Conservation (phyloP, 805 yeast species). For the Cyberlindnera xylosilytica region DNA sequence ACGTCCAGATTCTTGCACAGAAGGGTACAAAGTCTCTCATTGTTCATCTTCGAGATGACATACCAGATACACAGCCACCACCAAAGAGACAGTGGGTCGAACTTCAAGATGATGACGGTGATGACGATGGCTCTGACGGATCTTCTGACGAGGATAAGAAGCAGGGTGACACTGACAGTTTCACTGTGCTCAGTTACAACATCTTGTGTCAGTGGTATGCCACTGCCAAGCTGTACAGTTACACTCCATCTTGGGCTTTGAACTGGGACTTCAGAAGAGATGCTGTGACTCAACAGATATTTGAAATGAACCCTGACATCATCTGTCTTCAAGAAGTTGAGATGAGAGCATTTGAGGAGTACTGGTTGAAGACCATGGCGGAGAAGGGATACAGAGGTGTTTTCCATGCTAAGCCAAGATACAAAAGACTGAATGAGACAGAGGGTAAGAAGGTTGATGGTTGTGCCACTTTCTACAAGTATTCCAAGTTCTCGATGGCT, state of each 20-base stretch:
- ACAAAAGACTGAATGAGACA: slow-evolving; percentile 78
- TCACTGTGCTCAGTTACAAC: slow-evolving; percentile 84
- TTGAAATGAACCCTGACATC: slow-evolving; percentile 65
- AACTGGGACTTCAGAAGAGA: slow-evolving; percentile 89
- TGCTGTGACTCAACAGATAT: slow-evolving; percentile 68
- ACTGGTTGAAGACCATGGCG: slow-evolving; percentile 74
- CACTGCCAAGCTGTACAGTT: slow-evolving; percentile 85
- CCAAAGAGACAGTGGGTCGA: slow-evolving; percentile 81
- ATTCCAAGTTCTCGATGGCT: slow-evolving; percentile 62
- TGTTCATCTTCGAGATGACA: slow-evolving; percentile 75
- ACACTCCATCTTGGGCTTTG: slow-evolving; percentile 96
- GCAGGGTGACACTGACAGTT: slow-evolving; percentile 38
- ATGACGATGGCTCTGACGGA: slow-evolving; percentile 42
- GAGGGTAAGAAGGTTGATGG: slow-evolving; percentile 95
- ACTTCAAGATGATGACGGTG: slow-evolving; percentile 76
- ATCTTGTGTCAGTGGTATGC: slow-evolving; percentile 96
- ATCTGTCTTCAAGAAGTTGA: slow-evolving; percentile 96
- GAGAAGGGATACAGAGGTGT: slow-evolving; percentile 75
- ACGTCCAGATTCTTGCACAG: slow-evolving; percentile 67
- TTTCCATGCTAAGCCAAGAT: slow-evolving; percentile 86
- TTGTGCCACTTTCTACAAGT: slow-evolving; percentile 88
- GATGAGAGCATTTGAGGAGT: slow-evolving; percentile 77
- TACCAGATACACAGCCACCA: slow-evolving; percentile 64
- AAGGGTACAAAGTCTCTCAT: slow-evolving; percentile 85
- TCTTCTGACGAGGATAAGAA: slow-evolving; percentile 24